Percentiles rank a stretch among this genome's conserved stretches.
Evolutionary conservation across 495 filamentous ascomycete species (phyloP).

Genomic region (Podospora comata): DNA sequence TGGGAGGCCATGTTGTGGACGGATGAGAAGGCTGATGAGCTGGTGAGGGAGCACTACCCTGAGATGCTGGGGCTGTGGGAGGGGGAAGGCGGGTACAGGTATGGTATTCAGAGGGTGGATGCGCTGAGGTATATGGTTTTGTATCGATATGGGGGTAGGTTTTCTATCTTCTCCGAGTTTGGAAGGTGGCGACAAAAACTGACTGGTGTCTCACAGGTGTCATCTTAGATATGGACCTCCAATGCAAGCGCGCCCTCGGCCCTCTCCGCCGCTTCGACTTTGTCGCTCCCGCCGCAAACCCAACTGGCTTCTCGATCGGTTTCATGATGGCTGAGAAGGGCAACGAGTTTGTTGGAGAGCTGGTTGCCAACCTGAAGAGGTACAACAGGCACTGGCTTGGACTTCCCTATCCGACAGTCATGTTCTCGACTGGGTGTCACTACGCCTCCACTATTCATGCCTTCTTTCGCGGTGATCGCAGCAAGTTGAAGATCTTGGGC

Average conservation of each 20-base stretch:
- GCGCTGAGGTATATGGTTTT: conserved; percentile 39
- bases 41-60: conserved; percentile 34
- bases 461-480: conserved; percentile 30
- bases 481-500: conserved; percentile 38
- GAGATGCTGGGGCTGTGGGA: conserved; percentile 29
- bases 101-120: conserved; percentile 37
- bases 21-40: conserved; percentile 31
- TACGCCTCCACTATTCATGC: conserved; percentile 44
- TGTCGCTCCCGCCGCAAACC: conserved; percentile 40
- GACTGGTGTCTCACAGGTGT: conserved; percentile 21
- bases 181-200: neutral
- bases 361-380: conserved; percentile 32
- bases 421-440: conserved; percentile 47
- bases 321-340: conserved; percentile 43
- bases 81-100: conserved; percentile 28
- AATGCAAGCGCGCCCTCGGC: conserved; percentile 39
- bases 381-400: conserved; percentile 42
- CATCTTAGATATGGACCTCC: conserved; percentile 44
- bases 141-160: conserved; percentile 36
- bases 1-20: conserved; percentile 41
- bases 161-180: neutral
- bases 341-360: conserved; percentile 34
- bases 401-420: conserved; percentile 42
- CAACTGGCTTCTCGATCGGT: conserved; percentile 41
- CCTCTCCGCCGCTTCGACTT: conserved; percentile 42